Base-by-base conservation (phyloP, 2,329 filamentous ascomycete genomes). In the Aspergillus quadricinctus region DNA sequence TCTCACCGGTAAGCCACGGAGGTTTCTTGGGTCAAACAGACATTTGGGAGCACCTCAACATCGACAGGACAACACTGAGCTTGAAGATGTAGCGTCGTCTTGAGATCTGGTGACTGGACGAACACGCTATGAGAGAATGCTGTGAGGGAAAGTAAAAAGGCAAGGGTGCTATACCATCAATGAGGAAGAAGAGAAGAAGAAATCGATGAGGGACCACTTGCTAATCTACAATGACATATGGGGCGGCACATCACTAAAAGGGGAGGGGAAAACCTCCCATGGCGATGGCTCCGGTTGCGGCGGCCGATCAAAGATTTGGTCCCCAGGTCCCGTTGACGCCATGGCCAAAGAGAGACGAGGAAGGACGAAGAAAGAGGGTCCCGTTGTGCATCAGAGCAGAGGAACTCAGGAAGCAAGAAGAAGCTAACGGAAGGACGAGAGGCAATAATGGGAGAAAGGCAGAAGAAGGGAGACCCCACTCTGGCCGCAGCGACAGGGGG, bases 281-380 rank as follows among this genome's bases (percentile, higher is more conserved):
- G 17, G 49, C 19, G 37, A 53, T 19, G 48, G 55, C 57, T 60
- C 55, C 55, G 57, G 55, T 60, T 57, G 53, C 57, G 57, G 55
- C 52, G 37, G 37, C 35, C 27, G 43, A 27, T 40, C 19, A 54
- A 49, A 10, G 49, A 53, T 25, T 51, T 49, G 45, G 23, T 35
- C 31, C n/a, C 27, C 29, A 21, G 40, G 17, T 46, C 14, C 40
- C 28, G 50, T 57, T 48, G 48, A 51, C 52, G n/a, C 52, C 55
- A 57, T 57, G 51, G 50, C 23, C 23, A 43, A 35, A 49, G n/a
- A 31, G 9, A 41, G 21, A 41, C 28, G 23, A 50, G 25, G 35
- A 37, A 19, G 41, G 48, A 27, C 14, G 40, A 31, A 25, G 45
- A 35, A 37, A 21, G 27, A 54, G 31, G 45, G 29, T 37, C 49